These are phyloP conservation scores for Aspergillus cristatus DNA, from an alignment of 495 filamentous ascomycete genomes.

Conservation along the genomic window DNA sequence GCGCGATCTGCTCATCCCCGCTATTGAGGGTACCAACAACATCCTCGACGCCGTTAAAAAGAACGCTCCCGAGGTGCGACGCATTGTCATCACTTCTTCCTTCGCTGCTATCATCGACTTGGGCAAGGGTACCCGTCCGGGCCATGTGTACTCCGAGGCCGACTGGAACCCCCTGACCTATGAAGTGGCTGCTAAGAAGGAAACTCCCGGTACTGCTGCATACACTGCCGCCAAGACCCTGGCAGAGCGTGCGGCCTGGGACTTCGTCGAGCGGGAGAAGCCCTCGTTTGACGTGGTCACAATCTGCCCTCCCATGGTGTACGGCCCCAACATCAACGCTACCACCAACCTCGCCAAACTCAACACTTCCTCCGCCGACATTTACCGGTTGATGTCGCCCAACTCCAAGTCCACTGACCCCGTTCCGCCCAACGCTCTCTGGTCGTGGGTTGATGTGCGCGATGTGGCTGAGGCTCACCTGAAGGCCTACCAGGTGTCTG, in stretches of 20 bases:
- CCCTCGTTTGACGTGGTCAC: conserved; percentile 61
- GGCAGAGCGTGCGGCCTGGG: conserved; percentile 45
- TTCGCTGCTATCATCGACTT: conserved; percentile 58
- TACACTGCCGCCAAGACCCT: conserved; percentile 55
- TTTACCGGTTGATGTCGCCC: conserved; percentile 20
- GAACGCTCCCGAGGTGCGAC: conserved; percentile 52
- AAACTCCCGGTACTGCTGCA: conserved; percentile 33
- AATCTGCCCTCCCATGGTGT: conserved; percentile 45
- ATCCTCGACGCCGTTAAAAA: conserved; percentile 41
- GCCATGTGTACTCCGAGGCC: conserved; percentile 48
- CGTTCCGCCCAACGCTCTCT: conserved; percentile 22
- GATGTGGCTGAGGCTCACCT: conserved; percentile 37
- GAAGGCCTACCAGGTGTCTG: conserved; percentile 20
- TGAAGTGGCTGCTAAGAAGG: conserved; percentile 39
- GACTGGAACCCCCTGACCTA: conserved; percentile 71
- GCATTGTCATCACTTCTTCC: conserved; percentile 65
- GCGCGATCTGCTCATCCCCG: conserved; percentile 63
- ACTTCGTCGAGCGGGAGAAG: conserved; percentile 53
- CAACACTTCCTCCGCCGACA: conserved; percentile 32
- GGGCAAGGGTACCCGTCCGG: conserved; percentile 24
- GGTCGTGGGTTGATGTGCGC: conserved; percentile 36
- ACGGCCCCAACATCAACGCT: conserved; percentile 35
- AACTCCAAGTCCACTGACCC: conserved; percentile 18
- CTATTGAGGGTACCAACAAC: conserved; percentile 59
- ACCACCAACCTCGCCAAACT: conserved; percentile 16